Percentiles rank a stretch among this genome's conserved stretches.
These are phyloP conservation scores for Ascoidea asiatica DNA, from an alignment of 805 yeast species.

Conservation along the genomic window DNA sequence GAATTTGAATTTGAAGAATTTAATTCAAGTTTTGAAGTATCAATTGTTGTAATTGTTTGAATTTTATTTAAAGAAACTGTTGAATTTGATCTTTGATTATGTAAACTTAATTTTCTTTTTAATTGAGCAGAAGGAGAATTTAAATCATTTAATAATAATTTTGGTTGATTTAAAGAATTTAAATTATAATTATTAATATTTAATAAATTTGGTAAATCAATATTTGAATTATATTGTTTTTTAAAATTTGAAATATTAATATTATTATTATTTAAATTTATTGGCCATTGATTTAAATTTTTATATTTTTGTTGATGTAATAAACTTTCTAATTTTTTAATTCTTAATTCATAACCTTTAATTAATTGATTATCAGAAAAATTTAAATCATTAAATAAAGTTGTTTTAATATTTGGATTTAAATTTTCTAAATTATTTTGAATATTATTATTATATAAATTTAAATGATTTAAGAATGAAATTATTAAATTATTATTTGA, in stretches of 20 bases:
- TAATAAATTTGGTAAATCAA: background rate
- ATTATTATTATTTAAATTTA: slow-evolving; percentile 2
- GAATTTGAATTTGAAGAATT: slow-evolving; percentile 15
- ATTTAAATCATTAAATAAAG: slow-evolving; percentile 1
- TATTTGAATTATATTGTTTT: slow-evolving; percentile 18
- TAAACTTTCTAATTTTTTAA: slow-evolving; percentile 63
- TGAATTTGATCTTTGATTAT: slow-evolving; percentile 3
- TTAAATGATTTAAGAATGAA: too few species aligned
- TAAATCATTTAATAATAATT: background rate
- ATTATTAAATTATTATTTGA: slow-evolving; percentile 5
- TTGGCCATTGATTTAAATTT: slow-evolving; percentile 32
- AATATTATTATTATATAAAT: too few species aligned
- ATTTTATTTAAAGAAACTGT: slow-evolving; percentile 8
- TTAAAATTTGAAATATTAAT: background rate
- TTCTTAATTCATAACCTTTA: slow-evolving; percentile 55
- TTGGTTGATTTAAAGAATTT: background rate
- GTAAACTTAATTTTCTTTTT: background rate
- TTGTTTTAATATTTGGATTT: slow-evolving; percentile 5
- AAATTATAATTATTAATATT: background rate
- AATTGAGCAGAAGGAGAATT: background rate
- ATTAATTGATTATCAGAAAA: slow-evolving; percentile 23
- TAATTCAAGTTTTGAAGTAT: background rate
- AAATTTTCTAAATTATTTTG: too few species aligned
- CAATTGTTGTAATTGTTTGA: slow-evolving; percentile 7
- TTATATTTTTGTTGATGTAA: slow-evolving; percentile 61